Conservation (phyloP, 495 filamentous ascomycete genomes). For the Aspergillus egyptiacus region DNA sequence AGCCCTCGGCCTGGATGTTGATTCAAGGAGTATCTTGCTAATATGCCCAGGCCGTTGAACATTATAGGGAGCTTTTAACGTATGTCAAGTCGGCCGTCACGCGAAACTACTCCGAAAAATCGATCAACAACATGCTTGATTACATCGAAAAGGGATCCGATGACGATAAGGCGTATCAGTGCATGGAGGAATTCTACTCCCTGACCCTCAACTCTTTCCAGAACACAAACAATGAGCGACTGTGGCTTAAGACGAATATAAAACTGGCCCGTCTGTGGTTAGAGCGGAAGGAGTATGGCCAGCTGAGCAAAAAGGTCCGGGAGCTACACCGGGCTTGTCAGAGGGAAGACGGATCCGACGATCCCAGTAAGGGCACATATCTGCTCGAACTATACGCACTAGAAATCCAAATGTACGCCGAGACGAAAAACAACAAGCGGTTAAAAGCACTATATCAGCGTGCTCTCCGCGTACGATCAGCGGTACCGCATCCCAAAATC, state of each 20-base stretch:
- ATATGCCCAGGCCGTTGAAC: conserved; percentile 70
- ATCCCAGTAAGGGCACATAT: conserved; percentile 94
- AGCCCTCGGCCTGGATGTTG: not conserved
- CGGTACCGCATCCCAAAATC: conserved; percentile 95
- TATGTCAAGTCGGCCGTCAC: conserved; percentile 97
- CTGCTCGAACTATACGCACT: conserved; percentile 92
- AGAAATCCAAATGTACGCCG: conserved; percentile 98
- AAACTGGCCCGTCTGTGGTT: conserved; percentile 89
- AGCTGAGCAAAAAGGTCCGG: conserved; percentile 75
- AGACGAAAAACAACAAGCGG: conserved; percentile 95
- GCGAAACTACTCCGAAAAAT: conserved; percentile 97
- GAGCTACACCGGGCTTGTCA: conserved; percentile 89
- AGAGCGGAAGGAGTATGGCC: conserved; percentile 79
- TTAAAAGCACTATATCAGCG: conserved; percentile 88
- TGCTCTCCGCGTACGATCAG: conserved; percentile 83
- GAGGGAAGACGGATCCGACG: conserved; percentile 81
- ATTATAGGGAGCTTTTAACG: conserved; percentile 90
- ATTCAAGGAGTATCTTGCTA: not conserved
- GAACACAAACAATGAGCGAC: conserved; percentile 91
- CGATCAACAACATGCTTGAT: conserved; percentile 99
- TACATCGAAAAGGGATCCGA: conserved; percentile 92
- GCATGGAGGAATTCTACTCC: conserved; percentile 95
- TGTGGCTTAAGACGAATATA: conserved; percentile 98
- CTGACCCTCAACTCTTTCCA: conserved; percentile 90
- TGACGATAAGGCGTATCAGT: conserved; percentile 68